These are phyloP conservation scores for Filobasidium uniguttulatum DNA, from an alignment of 1,284 basidiomycete genomes.

Conservation along the genomic window DNA sequence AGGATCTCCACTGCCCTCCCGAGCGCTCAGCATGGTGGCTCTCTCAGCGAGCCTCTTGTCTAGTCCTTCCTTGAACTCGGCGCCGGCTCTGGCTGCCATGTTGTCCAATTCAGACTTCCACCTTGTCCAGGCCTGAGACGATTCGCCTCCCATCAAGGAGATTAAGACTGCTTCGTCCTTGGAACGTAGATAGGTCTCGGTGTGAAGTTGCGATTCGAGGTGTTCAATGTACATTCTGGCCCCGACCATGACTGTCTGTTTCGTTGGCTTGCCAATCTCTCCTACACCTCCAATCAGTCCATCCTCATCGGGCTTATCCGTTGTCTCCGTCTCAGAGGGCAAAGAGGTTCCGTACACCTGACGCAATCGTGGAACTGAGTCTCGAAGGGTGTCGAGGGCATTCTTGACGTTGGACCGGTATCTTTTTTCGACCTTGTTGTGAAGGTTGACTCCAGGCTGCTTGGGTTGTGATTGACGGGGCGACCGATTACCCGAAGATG, in stretches of 20 bases:
- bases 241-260: conserved; percentile 35
- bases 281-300: conserved; percentile 36
- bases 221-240: conserved; percentile 36
- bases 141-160: not conserved
- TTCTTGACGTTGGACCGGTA: conserved; percentile 37
- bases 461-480: not conserved
- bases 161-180: too few species aligned
- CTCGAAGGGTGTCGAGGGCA: conserved; percentile 35
- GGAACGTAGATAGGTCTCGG: too few species aligned
- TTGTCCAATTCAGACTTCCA: conserved; percentile 7
- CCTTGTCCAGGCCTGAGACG: not conserved
- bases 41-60: not conserved
- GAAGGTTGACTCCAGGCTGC: conserved; percentile 15
- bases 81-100: not conserved
- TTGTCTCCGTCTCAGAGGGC: conserved; percentile 28
- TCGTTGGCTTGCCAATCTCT: conserved; percentile 34
- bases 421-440: conserved; percentile 37
- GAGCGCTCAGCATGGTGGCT: not conserved
- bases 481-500: not conserved
- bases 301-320: conserved; percentile 28
- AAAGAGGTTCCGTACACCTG: conserved; percentile 35
- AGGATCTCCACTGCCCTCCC: not conserved
- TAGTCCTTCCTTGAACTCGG: not conserved
- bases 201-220: conserved; percentile 26
- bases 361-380: conserved; percentile 33